Conservation (phyloP, 2,329 filamentous ascomycete species). For the Alternaria longipes region DNA sequence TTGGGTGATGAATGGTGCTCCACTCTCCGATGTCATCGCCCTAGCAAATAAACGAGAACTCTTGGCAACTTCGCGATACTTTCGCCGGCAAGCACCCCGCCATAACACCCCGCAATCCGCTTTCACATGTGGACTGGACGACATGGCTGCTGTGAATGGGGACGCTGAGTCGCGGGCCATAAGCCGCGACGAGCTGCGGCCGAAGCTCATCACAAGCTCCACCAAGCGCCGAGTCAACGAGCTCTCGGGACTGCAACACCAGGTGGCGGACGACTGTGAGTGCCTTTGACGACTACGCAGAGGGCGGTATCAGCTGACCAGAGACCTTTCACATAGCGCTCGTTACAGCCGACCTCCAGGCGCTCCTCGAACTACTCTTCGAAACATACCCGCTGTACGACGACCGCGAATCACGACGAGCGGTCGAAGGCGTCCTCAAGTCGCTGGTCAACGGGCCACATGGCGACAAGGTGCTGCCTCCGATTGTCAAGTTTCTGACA, state of each 20-base stretch:
- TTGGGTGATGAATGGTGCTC: slow-evolving; percentile 24
- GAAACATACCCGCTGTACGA: slow-evolving; percentile 86
- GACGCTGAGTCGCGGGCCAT: slow-evolving; percentile 44
- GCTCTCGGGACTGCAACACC: slow-evolving; percentile 56
- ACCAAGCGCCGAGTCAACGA: slow-evolving; percentile 59
- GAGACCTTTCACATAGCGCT: slow-evolving; percentile 47
- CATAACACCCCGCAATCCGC: slow-evolving; percentile 34
- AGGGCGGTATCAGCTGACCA: slow-evolving; percentile 20
- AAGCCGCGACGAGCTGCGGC: slow-evolving; percentile 49
- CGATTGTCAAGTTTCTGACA: slow-evolving; percentile 73
- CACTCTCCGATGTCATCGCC: slow-evolving; percentile 31
- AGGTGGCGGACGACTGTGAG: slow-evolving; percentile 56
- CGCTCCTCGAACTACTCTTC: slow-evolving; percentile 78
- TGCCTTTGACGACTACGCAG: slow-evolving; percentile 7
- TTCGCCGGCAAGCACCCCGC: slow-evolving; percentile 33
- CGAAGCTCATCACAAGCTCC: slow-evolving; percentile 57
- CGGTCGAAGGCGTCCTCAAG: slow-evolving; percentile 81
- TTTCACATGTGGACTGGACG: slow-evolving; percentile 42
- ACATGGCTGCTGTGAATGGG: slow-evolving; percentile 51
- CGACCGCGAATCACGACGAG: slow-evolving; percentile 83
- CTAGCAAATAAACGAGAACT: slow-evolving; percentile 32
- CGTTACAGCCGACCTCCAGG: slow-evolving; percentile 55
- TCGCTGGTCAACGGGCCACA: slow-evolving; percentile 70
- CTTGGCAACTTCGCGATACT: slow-evolving; percentile 21
- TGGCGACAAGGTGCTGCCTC: slow-evolving; percentile 65